These are phyloP conservation scores for Eucalyptus regnans DNA, from an alignment of 345 rosid genomes.

Conservation along the genomic window DNA sequence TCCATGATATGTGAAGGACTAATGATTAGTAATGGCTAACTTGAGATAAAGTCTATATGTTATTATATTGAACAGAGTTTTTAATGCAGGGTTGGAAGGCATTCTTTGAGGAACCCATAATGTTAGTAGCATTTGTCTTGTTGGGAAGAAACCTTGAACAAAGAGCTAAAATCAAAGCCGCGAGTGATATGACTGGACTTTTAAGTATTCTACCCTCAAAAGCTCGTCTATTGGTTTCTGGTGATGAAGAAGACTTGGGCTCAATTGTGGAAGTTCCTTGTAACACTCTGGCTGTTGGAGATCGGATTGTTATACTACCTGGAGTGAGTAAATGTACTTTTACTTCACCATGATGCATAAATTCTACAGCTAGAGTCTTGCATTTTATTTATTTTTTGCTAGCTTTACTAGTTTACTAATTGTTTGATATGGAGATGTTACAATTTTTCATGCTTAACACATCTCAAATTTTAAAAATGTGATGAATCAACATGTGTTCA, in stretches of 20 bases:
- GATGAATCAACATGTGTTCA: background rate
- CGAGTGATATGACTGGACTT: conserved; percentile 98
- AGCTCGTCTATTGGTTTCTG: conserved; percentile 84
- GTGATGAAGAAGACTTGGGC: conserved; percentile 15
- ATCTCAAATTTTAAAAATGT: background rate
- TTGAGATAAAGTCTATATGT: background rate
- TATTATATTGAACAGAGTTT: background rate
- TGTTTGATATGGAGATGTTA: background rate
- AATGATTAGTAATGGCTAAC: background rate
- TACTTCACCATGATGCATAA: background rate
- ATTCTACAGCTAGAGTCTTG: background rate
- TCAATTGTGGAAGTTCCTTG: conserved; percentile 83
- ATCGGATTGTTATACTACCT: conserved; percentile 74
- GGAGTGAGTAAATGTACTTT: conserved; percentile 56
- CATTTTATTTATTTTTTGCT: background rate
- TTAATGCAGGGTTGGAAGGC: conserved; percentile 86
- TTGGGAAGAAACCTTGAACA: conserved; percentile 98
- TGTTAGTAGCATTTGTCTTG: conserved; percentile 91
- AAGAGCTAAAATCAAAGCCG: conserved; percentile 93
- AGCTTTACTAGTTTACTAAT: background rate
- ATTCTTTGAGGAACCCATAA: conserved; percentile 93
- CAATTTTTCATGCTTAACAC: background rate
- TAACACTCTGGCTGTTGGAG: conserved; percentile 76
- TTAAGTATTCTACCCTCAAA: conserved; percentile 75
- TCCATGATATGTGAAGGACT: background rate